Percentiles rank a stretch among this genome's conserved stretches.
phyloP scores from a whole-genome alignment of 257 asterid genomes.

The Parsonsia alboflavescens region DNA sequence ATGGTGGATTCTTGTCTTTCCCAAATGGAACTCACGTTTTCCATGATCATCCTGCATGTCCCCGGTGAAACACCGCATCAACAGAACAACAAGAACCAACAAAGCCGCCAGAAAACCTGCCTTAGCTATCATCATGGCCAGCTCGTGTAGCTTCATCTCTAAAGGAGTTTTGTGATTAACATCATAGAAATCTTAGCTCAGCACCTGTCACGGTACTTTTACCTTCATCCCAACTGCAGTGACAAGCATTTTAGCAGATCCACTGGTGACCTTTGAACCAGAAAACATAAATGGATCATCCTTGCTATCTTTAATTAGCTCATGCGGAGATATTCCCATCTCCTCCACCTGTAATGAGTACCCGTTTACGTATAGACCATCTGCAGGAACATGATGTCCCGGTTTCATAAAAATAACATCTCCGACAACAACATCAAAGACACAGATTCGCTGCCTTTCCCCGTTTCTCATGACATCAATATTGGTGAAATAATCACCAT shows the following conservation, averaged over 20 bases:
- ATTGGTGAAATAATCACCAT: constrained; percentile 32
- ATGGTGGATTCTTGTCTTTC: constrained; percentile 27
- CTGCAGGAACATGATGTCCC: constrained; percentile 67
- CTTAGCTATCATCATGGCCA: constrained; percentile 43
- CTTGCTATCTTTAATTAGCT: constrained; percentile 12
- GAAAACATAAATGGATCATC: constrained; percentile 43
- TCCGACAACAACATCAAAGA: constrained; percentile 45
- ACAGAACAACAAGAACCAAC: constrained; percentile 39
- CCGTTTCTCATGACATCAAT: constrained; percentile 46
- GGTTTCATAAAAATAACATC: constrained; percentile 39
- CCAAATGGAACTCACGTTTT: constrained; percentile 24
- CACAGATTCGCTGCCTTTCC: constrained; percentile 29
- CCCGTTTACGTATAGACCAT: constrained; percentile 46
- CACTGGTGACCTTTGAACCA: constrained; percentile 51
- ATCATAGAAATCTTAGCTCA: constrained; percentile 33
- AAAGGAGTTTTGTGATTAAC: constrained; percentile 43
- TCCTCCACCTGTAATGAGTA: constrained; percentile 45
- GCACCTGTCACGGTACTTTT: constrained; percentile 51
- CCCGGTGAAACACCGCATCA: constrained; percentile 56
- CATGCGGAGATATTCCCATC: constrained; percentile 37
- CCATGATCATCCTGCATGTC: constrained; percentile 24
- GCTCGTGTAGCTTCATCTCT: constrained; percentile 38
- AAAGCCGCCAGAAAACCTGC: constrained; percentile 43
- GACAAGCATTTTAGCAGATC: constrained; percentile 49
- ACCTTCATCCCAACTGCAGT: constrained; percentile 46